A percentile compares a stretch with the other conserved stretches of the same genome.
phyloP scores from a whole-genome alignment of 1,284 basidiomycete genomes.

The Ustilago cynodontis region DNA sequence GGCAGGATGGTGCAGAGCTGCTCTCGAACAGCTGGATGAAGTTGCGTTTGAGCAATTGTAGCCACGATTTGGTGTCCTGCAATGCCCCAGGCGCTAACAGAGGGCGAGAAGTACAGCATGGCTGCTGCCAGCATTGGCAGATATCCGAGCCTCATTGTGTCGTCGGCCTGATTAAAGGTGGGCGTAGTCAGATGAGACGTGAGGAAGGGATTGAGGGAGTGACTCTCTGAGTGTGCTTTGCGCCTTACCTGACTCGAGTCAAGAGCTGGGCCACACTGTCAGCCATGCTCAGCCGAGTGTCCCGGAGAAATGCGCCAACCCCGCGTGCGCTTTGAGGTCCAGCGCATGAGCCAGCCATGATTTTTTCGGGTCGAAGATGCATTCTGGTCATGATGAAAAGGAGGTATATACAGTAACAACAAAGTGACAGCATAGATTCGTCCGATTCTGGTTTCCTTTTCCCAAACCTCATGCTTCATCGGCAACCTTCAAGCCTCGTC shows the following conservation, averaged over 20 bases:
- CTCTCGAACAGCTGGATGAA: slow-evolving; percentile 80
- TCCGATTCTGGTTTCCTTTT: no score
- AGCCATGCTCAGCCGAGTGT: slow-evolving; percentile 16
- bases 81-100: slow-evolving; percentile 64
- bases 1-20: slow-evolving; percentile 79
- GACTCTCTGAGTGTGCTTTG: no score
- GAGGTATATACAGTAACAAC: no score
- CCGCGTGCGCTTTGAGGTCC: not conserved
- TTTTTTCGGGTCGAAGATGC: no score
- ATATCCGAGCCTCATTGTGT: slow-evolving; percentile 9
- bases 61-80: slow-evolving; percentile 89
- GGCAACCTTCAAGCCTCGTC: no score
- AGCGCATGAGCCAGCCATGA: not conserved
- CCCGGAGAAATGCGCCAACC: not conserved
- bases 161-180: not conserved
- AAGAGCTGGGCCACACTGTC: not conserved
- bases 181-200: slow-evolving; percentile 8
- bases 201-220: not conserved
- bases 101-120: slow-evolving; percentile 15
- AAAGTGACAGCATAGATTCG: not conserved
- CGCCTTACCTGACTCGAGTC: slow-evolving; percentile 5
- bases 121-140: slow-evolving; percentile 6
- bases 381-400: no score
- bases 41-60: slow-evolving; percentile 90
- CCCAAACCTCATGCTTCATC: not conserved